phyloP scores from a whole-genome alignment of 805 yeast genomes.

The Metschnikowia cubensis region DNA sequence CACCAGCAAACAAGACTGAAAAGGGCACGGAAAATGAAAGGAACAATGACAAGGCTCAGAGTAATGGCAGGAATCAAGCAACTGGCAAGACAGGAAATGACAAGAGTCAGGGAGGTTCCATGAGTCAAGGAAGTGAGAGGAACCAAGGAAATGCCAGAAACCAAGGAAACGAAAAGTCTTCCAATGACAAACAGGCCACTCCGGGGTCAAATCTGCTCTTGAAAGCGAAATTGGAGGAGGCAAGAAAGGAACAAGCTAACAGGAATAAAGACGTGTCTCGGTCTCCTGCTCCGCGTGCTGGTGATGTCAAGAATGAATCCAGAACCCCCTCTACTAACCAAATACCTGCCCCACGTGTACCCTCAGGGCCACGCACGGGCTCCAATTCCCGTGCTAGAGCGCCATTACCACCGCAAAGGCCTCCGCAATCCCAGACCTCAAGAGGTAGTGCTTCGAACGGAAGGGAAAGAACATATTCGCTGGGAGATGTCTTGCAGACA shows the following conservation, averaged over 20 bases:
- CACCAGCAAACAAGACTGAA: conserved; percentile 4
- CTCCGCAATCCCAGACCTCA: conserved; percentile 9
- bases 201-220: conserved; percentile 5
- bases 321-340: background rate
- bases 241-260: conserved; percentile 21
- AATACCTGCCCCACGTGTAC: background rate
- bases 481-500: conserved; percentile 2
- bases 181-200: no score
- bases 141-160: background rate
- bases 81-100: background rate
- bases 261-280: background rate
- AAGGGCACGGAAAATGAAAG: background rate
- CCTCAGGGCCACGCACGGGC: background rate
- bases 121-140: background rate
- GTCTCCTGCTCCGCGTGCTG: background rate
- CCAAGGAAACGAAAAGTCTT: background rate
- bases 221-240: conserved; percentile 21
- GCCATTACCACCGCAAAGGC: conserved; percentile 24
- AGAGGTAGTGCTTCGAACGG: conserved; percentile 4
- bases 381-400: conserved; percentile 12
- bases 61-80: background rate
- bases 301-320: background rate
- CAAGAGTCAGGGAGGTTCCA: background rate
- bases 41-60: background rate
- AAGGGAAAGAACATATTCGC: conserved; percentile 9